phyloP scores from a whole-genome alignment of 2,329 filamentous ascomycete species.

The Neobulgaria alba region DNA sequence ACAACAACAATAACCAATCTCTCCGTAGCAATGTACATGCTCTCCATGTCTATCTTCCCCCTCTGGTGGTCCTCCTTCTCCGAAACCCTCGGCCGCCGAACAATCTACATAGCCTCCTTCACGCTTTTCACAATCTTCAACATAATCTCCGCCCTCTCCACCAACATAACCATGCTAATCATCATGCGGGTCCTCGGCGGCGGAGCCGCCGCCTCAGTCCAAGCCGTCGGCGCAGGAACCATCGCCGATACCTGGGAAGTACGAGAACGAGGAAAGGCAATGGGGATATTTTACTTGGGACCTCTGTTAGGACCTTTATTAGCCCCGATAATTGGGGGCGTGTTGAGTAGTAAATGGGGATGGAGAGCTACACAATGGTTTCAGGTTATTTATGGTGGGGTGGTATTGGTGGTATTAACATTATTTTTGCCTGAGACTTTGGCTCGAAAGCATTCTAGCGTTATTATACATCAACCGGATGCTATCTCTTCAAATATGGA shows the following conservation, averaged over 20 bases:
- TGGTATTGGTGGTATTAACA: conserved; percentile 46
- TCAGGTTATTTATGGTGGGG: conserved; percentile 58
- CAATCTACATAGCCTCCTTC: conserved; percentile 73
- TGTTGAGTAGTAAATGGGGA: conserved; percentile 56
- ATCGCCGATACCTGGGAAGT: conserved; percentile 68
- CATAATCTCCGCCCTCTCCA: conserved; percentile 58
- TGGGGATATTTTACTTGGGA: conserved; percentile 76
- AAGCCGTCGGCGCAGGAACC: conserved; percentile 75
- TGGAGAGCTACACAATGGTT: conserved; percentile 79
- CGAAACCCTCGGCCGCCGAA: conserved; percentile 62
- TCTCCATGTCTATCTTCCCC: conserved; percentile 75
- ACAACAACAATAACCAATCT: conserved; percentile 63
- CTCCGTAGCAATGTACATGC: conserved; percentile 72
- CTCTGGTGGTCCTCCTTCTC: conserved; percentile 78
- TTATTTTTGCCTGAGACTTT: conserved; percentile 61
- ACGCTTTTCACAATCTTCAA: conserved; percentile 63
- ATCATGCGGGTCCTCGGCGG: conserved; percentile 66
- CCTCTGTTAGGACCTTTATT: conserved; percentile 67
- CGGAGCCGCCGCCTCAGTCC: conserved; percentile 70
- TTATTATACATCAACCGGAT: conserved; percentile 5
- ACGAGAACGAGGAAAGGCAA: conserved; percentile 64
- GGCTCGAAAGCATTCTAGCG: conserved; percentile 13
- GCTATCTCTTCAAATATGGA: too few species aligned
- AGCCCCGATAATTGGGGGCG: conserved; percentile 69
- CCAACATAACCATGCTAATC: conserved; percentile 67